Conservation (phyloP, 2,329 filamentous ascomycete species). For the Xylaria arbuscula region DNA sequence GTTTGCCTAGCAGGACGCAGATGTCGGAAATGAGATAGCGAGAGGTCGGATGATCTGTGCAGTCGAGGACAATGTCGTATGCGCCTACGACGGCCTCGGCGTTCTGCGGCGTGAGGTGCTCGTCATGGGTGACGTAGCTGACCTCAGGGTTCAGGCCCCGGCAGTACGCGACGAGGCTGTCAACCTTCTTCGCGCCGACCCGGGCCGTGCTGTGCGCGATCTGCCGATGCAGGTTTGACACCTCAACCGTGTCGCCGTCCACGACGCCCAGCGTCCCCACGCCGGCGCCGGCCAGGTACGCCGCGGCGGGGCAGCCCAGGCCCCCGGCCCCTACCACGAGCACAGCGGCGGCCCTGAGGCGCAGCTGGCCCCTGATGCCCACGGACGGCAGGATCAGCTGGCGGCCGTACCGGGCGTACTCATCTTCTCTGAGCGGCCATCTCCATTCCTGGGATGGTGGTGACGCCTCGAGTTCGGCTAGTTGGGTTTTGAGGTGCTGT, state of each 20-base stretch:
- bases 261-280: constrained; percentile 85
- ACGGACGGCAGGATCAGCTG: constrained; percentile 90
- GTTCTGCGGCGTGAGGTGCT: constrained; percentile 75
- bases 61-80: constrained; percentile 92
- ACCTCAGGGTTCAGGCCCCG: constrained; percentile 77
- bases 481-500: constrained; percentile 56
- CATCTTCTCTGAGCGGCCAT: constrained; percentile 77
- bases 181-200: constrained; percentile 82
- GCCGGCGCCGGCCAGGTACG: constrained; percentile 92
- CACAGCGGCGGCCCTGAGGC: constrained; percentile 75
- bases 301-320: constrained; percentile 88
- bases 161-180: constrained; percentile 72
- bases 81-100: constrained; percentile 72
- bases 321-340: constrained; percentile 90
- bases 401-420: constrained; percentile 88
- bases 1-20: constrained; percentile 81
- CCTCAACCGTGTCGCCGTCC: constrained; percentile 88
- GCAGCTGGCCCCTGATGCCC: constrained; percentile 81
- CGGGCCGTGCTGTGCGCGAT: constrained; percentile 79
- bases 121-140: constrained; percentile 69
- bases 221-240: constrained; percentile 92
- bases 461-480: constrained; percentile 55
- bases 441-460: constrained; percentile 51
- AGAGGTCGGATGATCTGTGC: constrained; percentile 91
- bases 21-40: constrained; percentile 94